These are phyloP conservation scores for Phtheirospermum japonicum DNA, from an alignment of 257 asterid genomes.

Conservation along the genomic window DNA sequence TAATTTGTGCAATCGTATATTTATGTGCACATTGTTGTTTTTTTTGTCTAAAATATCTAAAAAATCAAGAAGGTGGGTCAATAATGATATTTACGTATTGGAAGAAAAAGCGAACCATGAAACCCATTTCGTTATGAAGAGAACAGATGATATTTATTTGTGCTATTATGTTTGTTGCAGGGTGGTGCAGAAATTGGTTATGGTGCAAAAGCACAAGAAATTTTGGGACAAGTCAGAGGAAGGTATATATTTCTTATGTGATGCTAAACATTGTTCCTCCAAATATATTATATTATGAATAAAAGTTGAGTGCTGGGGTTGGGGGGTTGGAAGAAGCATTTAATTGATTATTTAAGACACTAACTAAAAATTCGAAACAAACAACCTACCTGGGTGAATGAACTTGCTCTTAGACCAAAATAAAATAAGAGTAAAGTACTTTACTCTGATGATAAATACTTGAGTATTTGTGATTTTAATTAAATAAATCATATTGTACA, in stretches of 20 bases:
- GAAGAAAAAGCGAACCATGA: not conserved
- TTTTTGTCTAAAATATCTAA: not conserved
- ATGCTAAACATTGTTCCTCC: not conserved
- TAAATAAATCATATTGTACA: too few species aligned
- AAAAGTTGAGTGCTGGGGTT: not conserved
- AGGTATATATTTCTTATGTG: conserved; percentile 47
- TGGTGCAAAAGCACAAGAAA: conserved; percentile 98
- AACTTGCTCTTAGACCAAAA: not conserved
- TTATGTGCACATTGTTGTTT: too few species aligned
- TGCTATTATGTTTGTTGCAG: conserved; percentile 39
- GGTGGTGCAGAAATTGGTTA: conserved; percentile 91
- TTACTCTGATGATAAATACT: too few species aligned
- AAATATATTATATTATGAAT: not conserved
- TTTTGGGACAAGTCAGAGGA: conserved; percentile 94
- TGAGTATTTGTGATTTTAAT: too few species aligned
- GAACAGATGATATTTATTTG: conserved; percentile 12
- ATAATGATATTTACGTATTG: not conserved
- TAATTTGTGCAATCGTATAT: not conserved
- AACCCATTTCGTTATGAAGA: not conserved
- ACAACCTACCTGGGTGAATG: not conserved
- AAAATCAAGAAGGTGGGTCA: not conserved
- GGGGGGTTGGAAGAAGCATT: not conserved
- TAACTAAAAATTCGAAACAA: conserved; percentile 5
- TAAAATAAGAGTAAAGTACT: not conserved
- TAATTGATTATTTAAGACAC: not conserved